These are phyloP conservation scores for Plasmodium berghei DNA, from an alignment of 169 alveolate genomes.

Conservation along the genomic window DNA sequence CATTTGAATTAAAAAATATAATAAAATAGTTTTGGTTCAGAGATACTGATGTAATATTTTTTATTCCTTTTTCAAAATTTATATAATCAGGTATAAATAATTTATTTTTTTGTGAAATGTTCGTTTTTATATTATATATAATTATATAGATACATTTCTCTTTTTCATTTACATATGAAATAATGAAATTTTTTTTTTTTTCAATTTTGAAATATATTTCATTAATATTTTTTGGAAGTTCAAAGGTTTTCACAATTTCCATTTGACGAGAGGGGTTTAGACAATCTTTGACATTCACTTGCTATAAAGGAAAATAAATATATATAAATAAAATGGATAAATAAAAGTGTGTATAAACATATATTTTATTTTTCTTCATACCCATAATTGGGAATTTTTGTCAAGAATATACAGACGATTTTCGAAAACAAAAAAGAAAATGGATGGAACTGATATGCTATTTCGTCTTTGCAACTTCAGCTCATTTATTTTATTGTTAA, in stretches of 20 bases:
- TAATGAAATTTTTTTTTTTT: constrained; percentile 24
- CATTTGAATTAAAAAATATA: constrained; percentile 38
- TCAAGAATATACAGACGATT: constrained; percentile 44
- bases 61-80: constrained; percentile 15
- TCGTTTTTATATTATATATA: constrained; percentile 16
- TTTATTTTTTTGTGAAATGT: not conserved
- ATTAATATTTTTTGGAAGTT: constrained; percentile 4
- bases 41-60: constrained; percentile 16
- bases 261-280: not conserved
- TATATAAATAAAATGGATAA: not conserved
- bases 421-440: constrained; percentile 30
- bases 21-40: constrained; percentile 28
- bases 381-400: constrained; percentile 40
- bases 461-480: constrained; percentile 35
- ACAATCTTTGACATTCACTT: constrained; percentile 3
- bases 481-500: constrained; percentile 34
- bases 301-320: not conserved
- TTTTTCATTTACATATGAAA: constrained; percentile 26
- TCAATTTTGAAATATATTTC: constrained; percentile 52
- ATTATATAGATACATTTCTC: constrained; percentile 6
- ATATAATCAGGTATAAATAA: constrained; percentile 1
- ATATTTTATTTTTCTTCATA: not conserved
- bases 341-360: not conserved
- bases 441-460: not conserved
- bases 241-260: constrained; percentile 17